Base-by-base conservation (phyloP, 495 filamentous ascomycete genomes). In the Xylaria venustula region DNA sequence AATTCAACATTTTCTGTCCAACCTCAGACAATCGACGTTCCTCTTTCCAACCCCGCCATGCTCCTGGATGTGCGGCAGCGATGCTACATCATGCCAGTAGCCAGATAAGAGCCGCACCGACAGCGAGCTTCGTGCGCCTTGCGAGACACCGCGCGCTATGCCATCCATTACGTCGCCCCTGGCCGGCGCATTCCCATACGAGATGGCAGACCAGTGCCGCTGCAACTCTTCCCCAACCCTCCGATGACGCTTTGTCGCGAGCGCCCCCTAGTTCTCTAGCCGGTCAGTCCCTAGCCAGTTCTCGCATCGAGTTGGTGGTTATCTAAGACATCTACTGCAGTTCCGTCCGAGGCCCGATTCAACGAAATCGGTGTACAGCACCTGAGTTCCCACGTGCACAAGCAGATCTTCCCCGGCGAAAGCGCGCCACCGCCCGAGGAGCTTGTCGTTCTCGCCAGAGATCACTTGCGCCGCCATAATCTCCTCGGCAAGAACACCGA, bases 291-390 rank as follows among this genome's bases (percentile, higher is more conserved):
- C 46, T 37, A 45, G 55, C 55, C 22, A 60, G 30, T 1, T 41
- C 22, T 1, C 32, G 41, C 61, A 32, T 46, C 36, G 22, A 34
- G 52, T 71, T 68, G 28, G 53, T 41, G 70, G 62, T 25, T 32
- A 26, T 49, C 65, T 62, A 56, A 66, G 23, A 51, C 26, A 55
- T 66, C 40, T 19, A n/a, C n/a, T n/a, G n/a, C 70, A 87, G 85
- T 87, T 42, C 77, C 80, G 25, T 81, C 86, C 34, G 66, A 77
- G 32, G 77, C 88, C 36, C 86, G 93, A 54, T 91, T 87, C 77
- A 98, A 97, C 70, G 89, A 94, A 57, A 90, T 99, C 64, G 90
- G 91, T 23, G 91, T 99, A 23, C 95, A 99, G 76, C 93, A 97
- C 65, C 71, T 99, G 42, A 94, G 90, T 78, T 79, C 81, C 56